Base-by-base conservation (phyloP, 2,329 filamentous ascomycete species). In the Fusarium tanahbumbuense region DNA sequence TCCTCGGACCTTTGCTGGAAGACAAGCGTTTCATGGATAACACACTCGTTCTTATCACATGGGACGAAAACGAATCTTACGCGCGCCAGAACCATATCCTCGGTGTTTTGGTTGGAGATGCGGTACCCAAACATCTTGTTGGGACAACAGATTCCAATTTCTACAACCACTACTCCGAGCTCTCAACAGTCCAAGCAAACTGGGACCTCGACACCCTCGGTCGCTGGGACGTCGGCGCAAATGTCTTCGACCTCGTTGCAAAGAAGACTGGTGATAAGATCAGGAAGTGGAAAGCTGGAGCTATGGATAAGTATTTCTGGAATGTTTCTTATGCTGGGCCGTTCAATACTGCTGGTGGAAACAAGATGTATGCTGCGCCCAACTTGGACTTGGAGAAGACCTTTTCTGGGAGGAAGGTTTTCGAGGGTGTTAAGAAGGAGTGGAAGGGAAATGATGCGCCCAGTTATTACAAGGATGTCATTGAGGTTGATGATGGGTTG, bases 31-130 rank as follows among this genome's bases (percentile, higher is more conserved):
- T 96, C 80, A 92, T 91, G 88, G 82, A 92, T 52, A 88, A 92
- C 75, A 94, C 92, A 0, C 85, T 96, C 2, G 86, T 96, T 12
- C 82, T 95, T 8, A 79, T 96, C 64, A 94, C 89, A 12, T 96
- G 93, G 75, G 93, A 96, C 70, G 93, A 96, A 81, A 92, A 90
- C 77, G 87, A 91, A 73, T 89, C 86, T 12, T 93, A 94, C 80
- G 79, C 83, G 8, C 81, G 83, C 27, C 86, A 87, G 72, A 96
- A 96, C 85, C 84, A 85, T 42, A 86, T 96, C 55, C 87, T 93
- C 64, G 87, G 83, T 67, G 85, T 96, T 70, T 85, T 96, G 0
- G 82, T 96, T 5, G 93, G 93, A 18, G 92, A 92, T 62, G 90
- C 89, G n/a, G 80, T 97, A 4, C 91, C 92, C 13, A 55, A 82